A percentile compares a stretch with the other conserved stretches of the same genome.
Evolutionary conservation across 345 rosid species (phyloP).

Genomic region (Gossypium bickii): DNA sequence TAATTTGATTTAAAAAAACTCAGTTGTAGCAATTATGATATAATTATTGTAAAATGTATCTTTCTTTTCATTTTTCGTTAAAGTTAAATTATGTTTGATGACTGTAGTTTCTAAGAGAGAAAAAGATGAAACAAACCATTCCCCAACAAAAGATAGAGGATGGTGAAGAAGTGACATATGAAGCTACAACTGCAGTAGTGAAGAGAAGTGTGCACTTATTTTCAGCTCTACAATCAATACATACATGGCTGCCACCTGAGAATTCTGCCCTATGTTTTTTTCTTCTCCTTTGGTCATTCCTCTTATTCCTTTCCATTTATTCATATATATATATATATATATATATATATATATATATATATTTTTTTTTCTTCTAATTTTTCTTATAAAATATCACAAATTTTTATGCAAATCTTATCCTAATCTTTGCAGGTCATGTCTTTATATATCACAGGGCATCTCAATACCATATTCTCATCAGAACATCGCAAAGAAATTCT

Average conservation of each 20-base stretch:
- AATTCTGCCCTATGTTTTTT: conserved; percentile 48
- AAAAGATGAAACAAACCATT: conserved; percentile 43
- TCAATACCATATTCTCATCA: conserved; percentile 25
- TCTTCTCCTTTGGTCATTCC: conserved; percentile 43
- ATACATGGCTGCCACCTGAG: conserved; percentile 61
- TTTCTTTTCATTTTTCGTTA: too few relatives aligned
- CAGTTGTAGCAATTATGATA: too few relatives aligned
- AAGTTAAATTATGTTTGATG: too few relatives aligned
- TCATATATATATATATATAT: too few relatives aligned
- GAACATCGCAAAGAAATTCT: conserved; percentile 45
- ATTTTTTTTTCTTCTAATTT: too few relatives aligned
- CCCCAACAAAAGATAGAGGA: conserved; percentile 38
- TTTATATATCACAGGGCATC: conserved; percentile 39
- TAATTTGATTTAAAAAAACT: too few relatives aligned
- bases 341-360: too few relatives aligned
- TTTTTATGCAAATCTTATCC: too few relatives aligned
- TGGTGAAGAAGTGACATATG: conserved; percentile 34
- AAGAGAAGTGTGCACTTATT: conserved; percentile 37
- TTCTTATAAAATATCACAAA: too few relatives aligned
- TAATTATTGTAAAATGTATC: too few relatives aligned
- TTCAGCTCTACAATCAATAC: conserved; percentile 49
- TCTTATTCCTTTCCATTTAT: conserved; percentile 7
- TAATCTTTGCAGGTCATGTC: conserved; percentile 28
- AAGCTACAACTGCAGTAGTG: conserved; percentile 38
- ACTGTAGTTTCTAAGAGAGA: conserved; percentile 48